Evolutionary conservation across 1,139 yeast genomes (phyloP), one percentile per base, ranked within the genome.

Genomic region (Candida neerlandica): DNA sequence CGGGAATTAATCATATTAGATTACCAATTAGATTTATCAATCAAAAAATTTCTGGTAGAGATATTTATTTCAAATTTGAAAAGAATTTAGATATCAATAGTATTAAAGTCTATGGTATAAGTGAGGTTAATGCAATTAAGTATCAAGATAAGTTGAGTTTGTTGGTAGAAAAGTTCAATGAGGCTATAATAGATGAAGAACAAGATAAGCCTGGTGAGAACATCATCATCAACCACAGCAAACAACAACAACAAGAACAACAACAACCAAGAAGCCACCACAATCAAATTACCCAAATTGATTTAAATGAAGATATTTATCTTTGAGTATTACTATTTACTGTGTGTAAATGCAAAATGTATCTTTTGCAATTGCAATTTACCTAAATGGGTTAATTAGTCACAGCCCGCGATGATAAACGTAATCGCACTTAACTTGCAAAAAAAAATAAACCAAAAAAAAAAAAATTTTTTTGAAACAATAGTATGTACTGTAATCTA

Each of bases 101-200:
- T 45, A 41, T 75, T 29, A 68, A 71, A 55, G 76, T 67, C 0
- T 75, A 69, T 53, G 81, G 81, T 2, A 65, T 75, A 18, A 66
- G 67, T 42, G 77, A 73, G 50, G 58, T 60, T 41, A 60, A 66
- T 50, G 59, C 73, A 11, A 64, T 62, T 50, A 67, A 62, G 49
- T 64, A 66, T 48, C 53, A 52, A 19, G 59, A 66, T 33, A 66
- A 68, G 33, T 60, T 70, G 44, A 63, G 63, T 5, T 49, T 59
- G 42, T 44, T 70, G 44, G 51, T 67, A 23, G 66, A 63, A 38
- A 39, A 47, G 21, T 51, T 55, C 29, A 58, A 56, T 38, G 54
- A 57, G 10, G 41, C 41, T 12, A 37, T 37, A 6, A 21, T n/a
- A 38, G 52, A 49, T 7, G 55, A 53, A 38, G 44, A 51, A 43